phyloP scores from a whole-genome alignment of 331 rosid genomes.

The Prunus yedoensis region DNA sequence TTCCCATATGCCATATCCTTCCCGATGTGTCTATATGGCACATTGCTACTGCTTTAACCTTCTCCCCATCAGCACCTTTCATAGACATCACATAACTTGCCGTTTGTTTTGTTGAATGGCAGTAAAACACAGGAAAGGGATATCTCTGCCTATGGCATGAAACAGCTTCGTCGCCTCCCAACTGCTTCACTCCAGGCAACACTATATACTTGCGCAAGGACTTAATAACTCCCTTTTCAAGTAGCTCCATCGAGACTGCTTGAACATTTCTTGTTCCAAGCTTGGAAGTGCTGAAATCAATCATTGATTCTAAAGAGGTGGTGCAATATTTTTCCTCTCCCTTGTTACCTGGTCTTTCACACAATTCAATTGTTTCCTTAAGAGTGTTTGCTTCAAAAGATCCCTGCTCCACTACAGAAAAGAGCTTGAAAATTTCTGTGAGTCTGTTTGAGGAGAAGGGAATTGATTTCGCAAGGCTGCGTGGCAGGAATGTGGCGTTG shows the following conservation, averaged over 20 bases:
- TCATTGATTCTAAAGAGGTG: conserved; percentile 25
- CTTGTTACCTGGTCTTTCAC: background rate
- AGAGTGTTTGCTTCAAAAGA: conserved; percentile 3
- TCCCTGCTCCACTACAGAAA: background rate
- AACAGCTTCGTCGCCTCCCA: background rate
- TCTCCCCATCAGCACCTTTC: conserved; percentile 14
- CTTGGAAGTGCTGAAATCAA: conserved; percentile 15
- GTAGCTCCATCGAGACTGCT: background rate
- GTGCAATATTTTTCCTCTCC: conserved; percentile 28
- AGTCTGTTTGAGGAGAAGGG: no score
- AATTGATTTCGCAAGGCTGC: no score
- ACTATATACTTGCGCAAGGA: background rate
- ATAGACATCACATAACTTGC: conserved; percentile 16
- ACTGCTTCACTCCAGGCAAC: background rate
- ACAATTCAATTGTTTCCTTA: background rate
- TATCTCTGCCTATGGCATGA: conserved; percentile 22
- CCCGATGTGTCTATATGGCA: conserved; percentile 20
- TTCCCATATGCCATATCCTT: no score
- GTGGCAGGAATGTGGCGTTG: no score
- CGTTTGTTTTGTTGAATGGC: conserved; percentile 24
- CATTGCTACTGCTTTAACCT: background rate
- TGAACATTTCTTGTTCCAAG: conserved; percentile 19
- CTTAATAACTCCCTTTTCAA: background rate
- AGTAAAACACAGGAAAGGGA: conserved; percentile 18
- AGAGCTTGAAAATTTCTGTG: background rate